phyloP scores from a whole-genome alignment of 2,329 filamentous ascomycete species.

The Teratosphaeria destructans region DNA sequence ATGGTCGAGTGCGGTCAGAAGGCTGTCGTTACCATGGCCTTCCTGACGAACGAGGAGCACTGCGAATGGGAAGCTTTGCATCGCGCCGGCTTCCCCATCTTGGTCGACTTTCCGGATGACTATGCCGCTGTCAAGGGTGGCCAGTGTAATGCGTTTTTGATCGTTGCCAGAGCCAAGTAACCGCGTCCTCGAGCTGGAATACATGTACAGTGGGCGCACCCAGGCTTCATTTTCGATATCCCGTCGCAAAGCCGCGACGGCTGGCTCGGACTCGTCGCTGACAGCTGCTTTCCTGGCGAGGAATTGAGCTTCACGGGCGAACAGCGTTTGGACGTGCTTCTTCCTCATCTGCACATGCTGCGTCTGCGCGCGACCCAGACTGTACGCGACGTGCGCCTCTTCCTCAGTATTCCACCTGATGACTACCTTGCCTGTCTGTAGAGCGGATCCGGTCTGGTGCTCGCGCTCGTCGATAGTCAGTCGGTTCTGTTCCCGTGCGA shows the following conservation, averaged over 20 bases:
- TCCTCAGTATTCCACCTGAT: conserved; percentile 22
- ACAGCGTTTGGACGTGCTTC: conserved; percentile 32
- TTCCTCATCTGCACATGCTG: conserved; percentile 29
- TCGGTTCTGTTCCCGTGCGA: conserved; percentile 35
- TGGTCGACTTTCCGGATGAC: conserved; percentile 27
- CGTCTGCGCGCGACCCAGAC: conserved; percentile 8
- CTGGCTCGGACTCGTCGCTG: conserved; percentile 12
- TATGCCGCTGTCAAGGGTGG: conserved; percentile 39
- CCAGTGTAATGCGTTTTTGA: conserved; percentile 28
- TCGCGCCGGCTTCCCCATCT: conserved; percentile 2
- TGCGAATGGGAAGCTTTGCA: conserved; percentile 38
- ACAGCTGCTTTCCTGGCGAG: conserved; percentile 7
- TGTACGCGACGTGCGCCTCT: conserved; percentile 18
- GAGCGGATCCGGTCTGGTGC: conserved; percentile 15
- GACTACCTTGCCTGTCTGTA: conserved; percentile 20
- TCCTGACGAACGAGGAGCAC: conserved; percentile 42
- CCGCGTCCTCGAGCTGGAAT: conserved; percentile 36
- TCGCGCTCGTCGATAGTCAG: conserved; percentile 34
- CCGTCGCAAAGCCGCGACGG: conserved; percentile 23
- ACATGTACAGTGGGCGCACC: conserved; percentile 37
- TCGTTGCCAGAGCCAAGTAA: conserved; percentile 38
- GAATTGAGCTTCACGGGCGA: conserved; percentile 23
- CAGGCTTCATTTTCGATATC: conserved; percentile 36
- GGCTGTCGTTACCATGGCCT: conserved; percentile 27
- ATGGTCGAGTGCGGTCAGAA: conserved; percentile 35